Evolutionary conservation across 1,139 yeast species (phyloP).

Genomic region (Suhomyces taliae): DNA sequence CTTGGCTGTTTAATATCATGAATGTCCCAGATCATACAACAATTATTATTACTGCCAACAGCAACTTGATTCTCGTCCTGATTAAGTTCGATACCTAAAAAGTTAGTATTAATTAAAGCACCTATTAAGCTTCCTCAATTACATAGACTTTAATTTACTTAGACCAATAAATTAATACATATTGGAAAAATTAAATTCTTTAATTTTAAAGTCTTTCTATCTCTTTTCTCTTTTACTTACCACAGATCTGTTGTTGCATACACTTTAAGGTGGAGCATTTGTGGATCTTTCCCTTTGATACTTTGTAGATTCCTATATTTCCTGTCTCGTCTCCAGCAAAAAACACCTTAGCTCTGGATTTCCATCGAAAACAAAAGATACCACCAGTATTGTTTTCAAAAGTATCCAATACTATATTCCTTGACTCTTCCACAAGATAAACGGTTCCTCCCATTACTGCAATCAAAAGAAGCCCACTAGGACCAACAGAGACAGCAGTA

Average conservation of each 20-base stretch:
- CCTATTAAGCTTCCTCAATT: no score
- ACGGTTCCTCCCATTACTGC: conserved; percentile 45
- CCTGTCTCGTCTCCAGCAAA: conserved; percentile 75
- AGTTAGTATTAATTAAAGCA: conserved; percentile 9
- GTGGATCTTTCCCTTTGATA: conserved; percentile 19
- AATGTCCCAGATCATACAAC: conserved; percentile 68
- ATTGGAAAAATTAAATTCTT: no score
- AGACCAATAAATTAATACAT: neutral
- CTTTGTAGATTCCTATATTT: conserved; percentile 46
- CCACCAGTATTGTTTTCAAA: conserved; percentile 33
- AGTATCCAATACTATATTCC: conserved; percentile 24
- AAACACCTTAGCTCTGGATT: conserved; percentile 43
- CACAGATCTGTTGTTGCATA: conserved; percentile 70
- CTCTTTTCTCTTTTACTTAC: conserved; percentile 27
- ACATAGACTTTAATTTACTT: no score
- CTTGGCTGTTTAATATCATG: conserved; percentile 38
- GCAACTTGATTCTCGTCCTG: conserved; percentile 52
- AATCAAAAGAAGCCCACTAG: conserved; percentile 48
- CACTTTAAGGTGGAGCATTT: conserved; percentile 38
- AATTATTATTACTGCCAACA: conserved; percentile 73
- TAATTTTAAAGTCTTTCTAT: neutral
- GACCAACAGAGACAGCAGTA: conserved; percentile 60
- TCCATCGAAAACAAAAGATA: conserved; percentile 67
- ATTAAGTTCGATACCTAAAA: conserved; percentile 54
- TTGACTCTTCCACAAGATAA: conserved; percentile 21